Evolutionary conservation across 176 grass and related monocot genomes (phyloP).

Genomic region (Hsuehochloa calcarea): DNA sequence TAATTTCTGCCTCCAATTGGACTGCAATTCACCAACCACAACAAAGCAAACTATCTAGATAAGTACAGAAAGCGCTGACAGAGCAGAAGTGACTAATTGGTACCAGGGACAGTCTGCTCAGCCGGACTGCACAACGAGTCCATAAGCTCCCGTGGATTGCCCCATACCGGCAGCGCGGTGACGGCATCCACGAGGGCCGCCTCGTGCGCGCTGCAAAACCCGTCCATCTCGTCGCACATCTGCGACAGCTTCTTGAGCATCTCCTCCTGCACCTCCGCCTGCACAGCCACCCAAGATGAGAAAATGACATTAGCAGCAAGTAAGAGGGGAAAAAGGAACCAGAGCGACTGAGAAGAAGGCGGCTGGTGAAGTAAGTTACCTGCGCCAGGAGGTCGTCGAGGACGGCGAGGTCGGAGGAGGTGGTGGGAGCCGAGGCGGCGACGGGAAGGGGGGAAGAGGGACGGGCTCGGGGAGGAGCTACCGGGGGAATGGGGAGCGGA

Average conservation of each 20-base stretch:
- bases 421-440: neutral
- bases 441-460: neutral
- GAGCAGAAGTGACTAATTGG: conserved; percentile 20
- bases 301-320: neutral
- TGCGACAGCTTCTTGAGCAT: neutral
- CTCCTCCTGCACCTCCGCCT: conserved; percentile 25
- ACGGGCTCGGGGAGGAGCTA: neutral
- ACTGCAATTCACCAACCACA: neutral
- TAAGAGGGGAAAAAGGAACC: neutral
- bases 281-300: neutral
- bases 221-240: conserved; percentile 21
- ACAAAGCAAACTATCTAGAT: conserved; percentile 16
- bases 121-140: neutral
- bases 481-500: neutral
- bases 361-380: conserved; percentile 8
- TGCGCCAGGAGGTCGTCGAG: conserved; percentile 23
- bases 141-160: conserved; percentile 38
- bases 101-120: conserved; percentile 6
- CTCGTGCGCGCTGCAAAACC: conserved; percentile 24
- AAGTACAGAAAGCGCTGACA: conserved; percentile 1
- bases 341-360: neutral
- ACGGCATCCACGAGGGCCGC: conserved; percentile 26
- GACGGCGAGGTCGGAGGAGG: conserved; percentile 1
- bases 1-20: neutral
- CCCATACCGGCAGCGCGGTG: conserved; percentile 39